Evolutionary conservation across 495 filamentous ascomycete genomes (phyloP), one percentile per base, ranked within the genome.

Genomic region (Opeltia flavorubescens): DNA sequence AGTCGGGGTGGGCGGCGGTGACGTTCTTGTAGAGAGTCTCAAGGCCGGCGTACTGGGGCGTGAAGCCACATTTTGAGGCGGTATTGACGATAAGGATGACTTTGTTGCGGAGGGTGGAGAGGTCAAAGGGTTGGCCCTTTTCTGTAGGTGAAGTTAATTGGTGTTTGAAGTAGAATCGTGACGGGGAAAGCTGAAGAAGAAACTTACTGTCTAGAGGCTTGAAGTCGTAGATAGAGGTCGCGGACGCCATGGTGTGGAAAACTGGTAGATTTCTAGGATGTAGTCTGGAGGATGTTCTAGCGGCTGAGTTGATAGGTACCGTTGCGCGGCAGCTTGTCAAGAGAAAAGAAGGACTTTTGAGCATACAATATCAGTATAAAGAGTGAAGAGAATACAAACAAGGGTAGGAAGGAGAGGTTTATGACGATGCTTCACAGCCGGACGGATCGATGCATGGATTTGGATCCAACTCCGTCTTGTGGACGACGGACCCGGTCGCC

Each of bases 1-100:
- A 72, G 38, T 86, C 75, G 28, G 76, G 73, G 68, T 89, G 70
- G 48, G 71, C 65, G 39, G 70, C 69, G 43, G 71, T 76, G 59
- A 95, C 58, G 36, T 74, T 69, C 65, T 95, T 79, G 74, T 95
- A 94, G 50, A 99, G 70, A 49, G 74, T 80, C 72, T 99, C 88
- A 27, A 99, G 84, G 13, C 83, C 86, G 44, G 76, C 76, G 62
- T 89, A 96, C 66, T 99, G 91, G n/a, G 84, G 84, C 8, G 91
- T 95, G 77, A 95, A 96, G 60, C 93, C 91, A 70, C 91, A 99
- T 72, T 95, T 95, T 59, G 85, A 93, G 50, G 91, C 91, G n/a
- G 87, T 94, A 76, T 99, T 99, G 66, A 96, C 91, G 55, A 94
- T 57, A 34, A 99, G 83, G 51, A 96, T 77, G 62, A 95, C 89